Base-by-base conservation (phyloP, 768 basidiomycete species). In the Rossbeevera mucosa region DNA sequence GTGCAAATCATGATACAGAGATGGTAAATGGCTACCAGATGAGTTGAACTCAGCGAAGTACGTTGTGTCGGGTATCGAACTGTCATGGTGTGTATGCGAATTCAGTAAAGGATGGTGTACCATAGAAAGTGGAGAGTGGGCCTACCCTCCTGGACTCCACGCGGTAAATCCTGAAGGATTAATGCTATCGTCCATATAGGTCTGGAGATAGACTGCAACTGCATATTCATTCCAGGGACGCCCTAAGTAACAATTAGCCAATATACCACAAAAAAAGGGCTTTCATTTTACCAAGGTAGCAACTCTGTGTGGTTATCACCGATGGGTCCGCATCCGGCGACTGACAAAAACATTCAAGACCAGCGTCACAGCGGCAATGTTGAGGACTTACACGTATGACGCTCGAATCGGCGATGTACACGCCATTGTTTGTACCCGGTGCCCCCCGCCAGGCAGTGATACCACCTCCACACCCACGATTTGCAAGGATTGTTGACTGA, bases 171-270 rank as follows among this genome's bases (percentile, higher is more conserved):
- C 81, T 13, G 62, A 75, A 1, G 81, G 76, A 18, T 66, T 55
- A 31, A 83, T 72, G 58, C 74, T 80, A n/a, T 75, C 68, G 82
- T 43, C 42, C 42, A 43, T 43, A 14, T 43, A 43, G 24, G 3
- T 43, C 14, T 9, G 7, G 1, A 0, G 61, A 55, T 67, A 83
- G 1, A 83, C 79, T 0, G 80, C 78, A 0, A 76, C 76, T 0
- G 80, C 80, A 2, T 80, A 69, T 56, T 80, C 79, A 59, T 84
- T 84, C 83, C 83, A 84, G 0, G 83, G 82, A 4, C 82, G 74
- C 16, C 61, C 57, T 66, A 40, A 7, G 12, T n/a, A 18, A 36
- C 2, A 2, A 4, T 36, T 16, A 20, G 41, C 40, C 16, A 25
- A 44, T 31, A 20, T 24, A 43, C 26, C 13, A 9, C 3, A 7